phyloP scores from a whole-genome alignment of 2,329 filamentous ascomycete species.

The Calonectria pseudoturangicola region DNA sequence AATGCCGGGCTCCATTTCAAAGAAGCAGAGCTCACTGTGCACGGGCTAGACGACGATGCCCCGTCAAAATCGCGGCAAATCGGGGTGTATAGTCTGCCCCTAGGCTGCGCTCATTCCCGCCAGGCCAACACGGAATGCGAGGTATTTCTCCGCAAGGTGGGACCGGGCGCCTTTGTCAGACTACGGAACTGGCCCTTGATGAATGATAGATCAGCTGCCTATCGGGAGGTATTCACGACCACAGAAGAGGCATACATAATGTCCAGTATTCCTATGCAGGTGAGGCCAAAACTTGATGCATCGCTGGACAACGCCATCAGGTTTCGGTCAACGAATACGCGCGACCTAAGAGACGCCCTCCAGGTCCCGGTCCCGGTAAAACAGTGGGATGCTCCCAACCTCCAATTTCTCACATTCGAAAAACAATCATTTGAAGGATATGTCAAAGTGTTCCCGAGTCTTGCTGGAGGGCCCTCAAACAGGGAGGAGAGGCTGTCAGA shows the following conservation, averaged over 20 bases:
- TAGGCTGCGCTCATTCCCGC: constrained; percentile 15
- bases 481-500: background rate
- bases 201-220: background rate
- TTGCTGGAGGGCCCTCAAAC: background rate
- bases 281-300: constrained; percentile 13
- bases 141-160: constrained; percentile 18
- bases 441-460: constrained; percentile 6
- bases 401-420: constrained; percentile 14
- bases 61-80: background rate
- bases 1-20: constrained; percentile 13
- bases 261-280: background rate
- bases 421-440: constrained; percentile 12
- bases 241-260: constrained; percentile 1
- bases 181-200: constrained; percentile 14
- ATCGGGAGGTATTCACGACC: background rate
- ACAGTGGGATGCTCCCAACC: constrained; percentile 9
- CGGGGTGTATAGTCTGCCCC: background rate
- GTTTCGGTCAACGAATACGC: background rate
- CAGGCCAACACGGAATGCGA: background rate
- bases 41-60: background rate
- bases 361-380: background rate
- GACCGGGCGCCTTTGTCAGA: background rate
- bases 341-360: background rate
- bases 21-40: constrained; percentile 1
- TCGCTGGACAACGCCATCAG: background rate